Evolutionary conservation across 1,284 basidiomycete genomes (phyloP), one percentile per base, ranked within the genome.

Genomic region (Cutaneotrichosporon cavernicola): DNA sequence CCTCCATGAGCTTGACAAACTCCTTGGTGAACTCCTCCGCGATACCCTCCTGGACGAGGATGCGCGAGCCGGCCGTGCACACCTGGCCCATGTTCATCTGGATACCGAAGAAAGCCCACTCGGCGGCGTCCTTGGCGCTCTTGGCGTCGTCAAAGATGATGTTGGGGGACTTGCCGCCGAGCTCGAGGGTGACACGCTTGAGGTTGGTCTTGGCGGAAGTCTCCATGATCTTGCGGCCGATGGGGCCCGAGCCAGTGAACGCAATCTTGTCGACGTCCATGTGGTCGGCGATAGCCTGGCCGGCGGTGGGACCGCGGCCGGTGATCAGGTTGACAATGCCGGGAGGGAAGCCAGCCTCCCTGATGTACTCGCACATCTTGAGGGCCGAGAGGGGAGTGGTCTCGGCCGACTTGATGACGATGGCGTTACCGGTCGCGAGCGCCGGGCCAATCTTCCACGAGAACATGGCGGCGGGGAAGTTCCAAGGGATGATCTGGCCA

Each of bases 391-490:
- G 84, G 13, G 93, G 92, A 0, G 92, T 94, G 62, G 91, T 81
- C 80, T 96, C 92, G 46, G 91, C 70, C 9, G 63, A 64, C 68
- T 73, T 72, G 61, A 73, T 60, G 38, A 74, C 62, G 46, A 69
- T 62, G 5, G 63, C 52, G 63, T 69, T 70, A n/a, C 72, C 72
- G 51, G 86, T 86, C 8, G 92, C 92, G 63, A 95, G 85, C 7
- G 92, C 92, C 26, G 92, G 92, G 11, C 88, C 91, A 58, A 93
- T 85, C 81, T 94, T 94, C 92, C 92, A 93, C 9, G 88, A 82
- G 30, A 90, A 90, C 91, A 94, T 92, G 73, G 36, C 31, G 57
- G 56, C 62, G n/a, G 62, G 62, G 82, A 86, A 85, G 82, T 86
- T 88, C 85, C 90, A 91, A n/a, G 80, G 89, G 70, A 92, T 91